Percentiles rank a stretch among this genome's conserved stretches.
phyloP scores from a whole-genome alignment of 768 basidiomycete genomes.

The Russula virescens region DNA sequence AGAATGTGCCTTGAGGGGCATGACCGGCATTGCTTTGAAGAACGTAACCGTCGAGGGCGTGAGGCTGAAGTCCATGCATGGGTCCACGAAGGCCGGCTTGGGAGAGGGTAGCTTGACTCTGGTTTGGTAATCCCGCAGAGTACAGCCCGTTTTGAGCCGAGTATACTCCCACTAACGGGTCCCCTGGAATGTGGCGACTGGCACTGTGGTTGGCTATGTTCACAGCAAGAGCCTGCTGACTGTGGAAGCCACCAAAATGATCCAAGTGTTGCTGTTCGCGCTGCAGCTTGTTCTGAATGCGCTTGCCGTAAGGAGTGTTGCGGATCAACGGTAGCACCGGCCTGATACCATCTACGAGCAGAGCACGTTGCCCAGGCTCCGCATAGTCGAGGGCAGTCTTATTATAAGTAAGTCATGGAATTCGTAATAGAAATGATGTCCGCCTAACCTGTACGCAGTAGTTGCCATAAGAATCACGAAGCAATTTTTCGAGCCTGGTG shows the following conservation, averaged over 20 bases:
- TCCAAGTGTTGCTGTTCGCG: slow-evolving; percentile 73
- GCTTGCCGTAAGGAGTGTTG: slow-evolving; percentile 98
- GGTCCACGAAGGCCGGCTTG: slow-evolving; percentile 33
- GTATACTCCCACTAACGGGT: slow-evolving; percentile 61
- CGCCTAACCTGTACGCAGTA: slow-evolving; percentile 80
- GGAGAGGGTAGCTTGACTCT: slow-evolving; percentile 42
- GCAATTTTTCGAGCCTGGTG: slow-evolving; percentile 87
- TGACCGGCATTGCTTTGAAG: slow-evolving; percentile 68
- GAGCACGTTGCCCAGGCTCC: slow-evolving; percentile 84
- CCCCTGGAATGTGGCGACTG: slow-evolving; percentile 52
- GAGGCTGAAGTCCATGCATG: slow-evolving; percentile 58
- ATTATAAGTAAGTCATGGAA: slow-evolving; percentile 31
- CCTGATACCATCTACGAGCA: slow-evolving; percentile 94
- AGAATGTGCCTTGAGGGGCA: slow-evolving; percentile 54
- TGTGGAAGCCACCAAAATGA: slow-evolving; percentile 52
- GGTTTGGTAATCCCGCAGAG: slow-evolving; percentile 52
- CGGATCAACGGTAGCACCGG: slow-evolving; percentile 98
- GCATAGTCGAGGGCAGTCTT: slow-evolving; percentile 98
- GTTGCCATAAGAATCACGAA: slow-evolving; percentile 95
- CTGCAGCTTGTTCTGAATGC: slow-evolving; percentile 97
- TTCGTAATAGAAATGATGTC: background rate
- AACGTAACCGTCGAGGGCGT: slow-evolving; percentile 77
- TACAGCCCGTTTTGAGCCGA: slow-evolving; percentile 58
- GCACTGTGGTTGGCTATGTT: slow-evolving; percentile 45
- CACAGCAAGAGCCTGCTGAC: slow-evolving; percentile 55